Evolutionary conservation across 495 filamentous ascomycete species (phyloP).

Genomic region (Trypethelium eluteriae): DNA sequence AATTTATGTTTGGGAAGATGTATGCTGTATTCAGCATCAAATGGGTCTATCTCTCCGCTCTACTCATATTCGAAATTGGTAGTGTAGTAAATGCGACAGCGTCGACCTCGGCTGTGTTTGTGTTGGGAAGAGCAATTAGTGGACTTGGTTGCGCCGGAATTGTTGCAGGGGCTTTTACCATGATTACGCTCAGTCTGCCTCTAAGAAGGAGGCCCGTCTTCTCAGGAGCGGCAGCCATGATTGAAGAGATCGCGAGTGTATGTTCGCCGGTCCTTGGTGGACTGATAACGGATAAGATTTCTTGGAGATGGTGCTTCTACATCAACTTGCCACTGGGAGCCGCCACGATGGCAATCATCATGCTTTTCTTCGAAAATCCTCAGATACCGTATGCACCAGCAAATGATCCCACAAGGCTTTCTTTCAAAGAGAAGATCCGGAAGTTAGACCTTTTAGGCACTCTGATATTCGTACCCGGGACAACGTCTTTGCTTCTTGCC

Average conservation of each 20-base stretch:
- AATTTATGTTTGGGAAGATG: constrained; percentile 25
- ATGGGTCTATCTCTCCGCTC: constrained; percentile 10
- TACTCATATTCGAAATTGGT: constrained; percentile 15
- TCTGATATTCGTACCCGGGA: constrained; percentile 18
- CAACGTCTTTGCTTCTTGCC: constrained; percentile 18
- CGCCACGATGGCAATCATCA: constrained; percentile 40
- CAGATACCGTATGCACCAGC: not conserved
- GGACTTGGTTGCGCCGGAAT: constrained; percentile 13
- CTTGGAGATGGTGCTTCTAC: constrained; percentile 16
- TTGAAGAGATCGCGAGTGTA: constrained; percentile 8
- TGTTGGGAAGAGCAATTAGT: constrained; percentile 14
- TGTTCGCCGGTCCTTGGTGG: constrained; percentile 5
- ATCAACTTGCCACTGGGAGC: constrained; percentile 34
- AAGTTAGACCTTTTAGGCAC: constrained; percentile 23
- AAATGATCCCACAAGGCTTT: constrained; percentile 12
- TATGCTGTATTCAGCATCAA: constrained; percentile 24
- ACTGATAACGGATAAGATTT: constrained; percentile 12
- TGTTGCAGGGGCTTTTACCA: constrained; percentile 12
- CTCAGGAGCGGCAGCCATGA: not conserved
- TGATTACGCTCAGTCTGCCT: constrained; percentile 13
- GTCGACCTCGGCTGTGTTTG: constrained; percentile 10
- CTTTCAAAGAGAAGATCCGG: constrained; percentile 15
- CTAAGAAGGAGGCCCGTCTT: constrained; percentile 9
- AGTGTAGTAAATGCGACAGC: constrained; percentile 18
- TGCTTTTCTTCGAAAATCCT: constrained; percentile 28